These are phyloP conservation scores for Draba incana DNA, from an alignment of 345 rosid species.

Conservation along the genomic window DNA sequence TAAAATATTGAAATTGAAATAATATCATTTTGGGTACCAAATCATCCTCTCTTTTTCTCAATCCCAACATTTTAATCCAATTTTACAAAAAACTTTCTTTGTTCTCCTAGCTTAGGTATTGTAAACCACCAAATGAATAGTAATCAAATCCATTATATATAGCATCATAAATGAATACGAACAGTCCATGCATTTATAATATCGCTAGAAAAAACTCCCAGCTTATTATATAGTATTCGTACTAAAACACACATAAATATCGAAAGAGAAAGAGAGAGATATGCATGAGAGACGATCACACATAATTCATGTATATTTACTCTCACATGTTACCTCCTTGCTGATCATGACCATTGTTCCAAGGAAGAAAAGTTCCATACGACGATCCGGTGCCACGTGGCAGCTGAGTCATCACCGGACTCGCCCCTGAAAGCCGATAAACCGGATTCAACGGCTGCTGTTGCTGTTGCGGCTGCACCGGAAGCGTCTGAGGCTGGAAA, in stretches of 20 bases:
- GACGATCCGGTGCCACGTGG: constrained; percentile 47
- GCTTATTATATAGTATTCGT: constrained; percentile 30
- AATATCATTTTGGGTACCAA: too few relatives aligned
- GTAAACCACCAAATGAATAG: too few relatives aligned
- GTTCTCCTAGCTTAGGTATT: too few relatives aligned
- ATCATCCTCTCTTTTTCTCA: too few relatives aligned
- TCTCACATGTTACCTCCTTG: constrained; percentile 64
- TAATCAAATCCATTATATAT: neutral
- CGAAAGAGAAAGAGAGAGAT: constrained; percentile 9
- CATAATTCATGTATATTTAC: constrained; percentile 18
- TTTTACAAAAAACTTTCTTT: too few relatives aligned
- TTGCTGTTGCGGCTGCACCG: constrained; percentile 20
- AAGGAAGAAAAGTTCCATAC: constrained; percentile 50
- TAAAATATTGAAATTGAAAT: too few relatives aligned
- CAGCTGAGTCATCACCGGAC: constrained; percentile 37
- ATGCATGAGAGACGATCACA: constrained; percentile 11
- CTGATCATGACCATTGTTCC: constrained; percentile 60
- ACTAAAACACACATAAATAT: constrained; percentile 10
- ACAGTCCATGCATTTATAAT: constrained; percentile 32
- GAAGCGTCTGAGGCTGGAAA: constrained; percentile 42
- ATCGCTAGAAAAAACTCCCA: constrained; percentile 17
- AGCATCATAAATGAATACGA: constrained; percentile 14
- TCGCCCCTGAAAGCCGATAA: constrained; percentile 34
- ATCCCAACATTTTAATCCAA: too few relatives aligned
- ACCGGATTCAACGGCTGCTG: constrained; percentile 26